Percentiles rank a stretch among this genome's conserved stretches.
phyloP scores from a whole-genome alignment of 2,329 filamentous ascomycete species.

The Pseudovirgaria hyperparasitica region DNA sequence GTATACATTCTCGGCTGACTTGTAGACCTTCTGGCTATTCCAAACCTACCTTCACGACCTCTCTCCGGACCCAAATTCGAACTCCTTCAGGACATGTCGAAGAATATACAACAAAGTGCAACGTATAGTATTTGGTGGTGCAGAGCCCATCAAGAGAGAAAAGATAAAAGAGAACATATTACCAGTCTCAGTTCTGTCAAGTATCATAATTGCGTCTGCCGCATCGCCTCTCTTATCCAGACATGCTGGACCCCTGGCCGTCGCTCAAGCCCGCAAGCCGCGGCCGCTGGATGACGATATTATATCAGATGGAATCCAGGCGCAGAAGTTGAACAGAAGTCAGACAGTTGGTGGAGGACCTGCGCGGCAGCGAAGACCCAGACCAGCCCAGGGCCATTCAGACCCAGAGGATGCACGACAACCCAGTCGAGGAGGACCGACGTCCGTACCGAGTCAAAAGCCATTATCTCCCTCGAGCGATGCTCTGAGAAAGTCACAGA shows the following conservation, averaged over 20 bases:
- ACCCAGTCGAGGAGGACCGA: slow-evolving; percentile 25
- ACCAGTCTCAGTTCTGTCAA: slow-evolving; percentile 68
- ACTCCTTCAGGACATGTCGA: slow-evolving; percentile 69
- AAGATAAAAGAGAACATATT: slow-evolving; percentile 73
- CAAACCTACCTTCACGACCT: slow-evolving; percentile 80
- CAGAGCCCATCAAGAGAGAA: slow-evolving; percentile 55
- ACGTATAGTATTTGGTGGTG: slow-evolving; percentile 70
- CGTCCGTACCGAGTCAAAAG: slow-evolving; percentile 12
- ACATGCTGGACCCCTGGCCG: slow-evolving; percentile 67
- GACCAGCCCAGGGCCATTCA: slow-evolving; percentile 20
- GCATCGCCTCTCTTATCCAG: slow-evolving; percentile 63
- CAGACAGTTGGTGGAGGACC: slow-evolving; percentile 49
- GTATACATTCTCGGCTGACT: slow-evolving; percentile 10
- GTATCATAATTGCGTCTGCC: slow-evolving; percentile 65
- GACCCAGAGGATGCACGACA: slow-evolving; percentile 22
- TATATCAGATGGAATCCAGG: slow-evolving; percentile 44
- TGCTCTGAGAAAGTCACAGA: slow-evolving; percentile 14
- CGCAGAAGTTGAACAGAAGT: slow-evolving; percentile 50
- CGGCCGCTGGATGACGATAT: slow-evolving; percentile 49
- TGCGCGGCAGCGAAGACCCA: slow-evolving; percentile 30
- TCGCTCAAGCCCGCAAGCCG: slow-evolving; percentile 69
- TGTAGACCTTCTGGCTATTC: slow-evolving; percentile 79
- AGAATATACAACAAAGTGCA: slow-evolving; percentile 82
- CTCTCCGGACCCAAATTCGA: slow-evolving; percentile 58
- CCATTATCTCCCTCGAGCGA: slow-evolving; percentile 12